Evolutionary conservation across 1,284 basidiomycete species (phyloP).

Genomic region (Sporisorium reilianum): DNA sequence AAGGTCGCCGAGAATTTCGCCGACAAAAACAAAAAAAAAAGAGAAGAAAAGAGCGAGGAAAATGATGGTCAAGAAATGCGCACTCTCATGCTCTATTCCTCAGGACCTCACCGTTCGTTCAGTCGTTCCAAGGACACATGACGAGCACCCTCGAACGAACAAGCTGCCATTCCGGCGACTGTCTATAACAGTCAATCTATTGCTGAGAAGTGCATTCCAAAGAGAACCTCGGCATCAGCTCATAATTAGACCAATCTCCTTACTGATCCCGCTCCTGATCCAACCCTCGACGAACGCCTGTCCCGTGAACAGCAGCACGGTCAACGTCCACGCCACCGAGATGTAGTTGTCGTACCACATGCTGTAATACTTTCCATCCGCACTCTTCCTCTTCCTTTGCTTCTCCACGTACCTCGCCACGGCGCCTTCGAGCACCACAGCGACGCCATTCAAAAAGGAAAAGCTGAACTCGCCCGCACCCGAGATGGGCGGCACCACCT

Average conservation of each 20-base stretch:
- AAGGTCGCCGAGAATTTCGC: slow-evolving; percentile 20
- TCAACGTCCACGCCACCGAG: slow-evolving; percentile 43
- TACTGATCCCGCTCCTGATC: slow-evolving; percentile 49
- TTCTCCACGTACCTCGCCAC: slow-evolving; percentile 29
- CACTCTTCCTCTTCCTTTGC: slow-evolving; percentile 18
- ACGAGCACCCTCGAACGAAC: neutral
- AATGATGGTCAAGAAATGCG: slow-evolving; percentile 12
- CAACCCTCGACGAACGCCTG: slow-evolving; percentile 56
- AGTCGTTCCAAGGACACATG: neutral
- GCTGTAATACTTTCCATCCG: slow-evolving; percentile 24
- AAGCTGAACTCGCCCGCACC: slow-evolving; percentile 56
- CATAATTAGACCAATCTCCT: slow-evolving; percentile 32
- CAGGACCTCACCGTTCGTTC: neutral
- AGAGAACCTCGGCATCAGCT: neutral
- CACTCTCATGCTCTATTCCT: neutral
- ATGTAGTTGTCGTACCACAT: slow-evolving; percentile 47
- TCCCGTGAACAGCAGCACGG: slow-evolving; percentile 49
- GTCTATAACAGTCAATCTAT: too few species aligned
- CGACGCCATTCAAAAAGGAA: slow-evolving; percentile 55
- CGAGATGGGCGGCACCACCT: slow-evolving; percentile 48
- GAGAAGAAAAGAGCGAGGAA: neutral
- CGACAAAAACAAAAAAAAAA: slow-evolving; percentile 3
- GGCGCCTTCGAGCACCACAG: slow-evolving; percentile 49
- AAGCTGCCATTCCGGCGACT: neutral
- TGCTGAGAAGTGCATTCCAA: neutral